Percentiles rank a stretch among this genome's conserved stretches.
phyloP scores from a whole-genome alignment of 805 yeast genomes.

The Monosporozyma aerobia region DNA sequence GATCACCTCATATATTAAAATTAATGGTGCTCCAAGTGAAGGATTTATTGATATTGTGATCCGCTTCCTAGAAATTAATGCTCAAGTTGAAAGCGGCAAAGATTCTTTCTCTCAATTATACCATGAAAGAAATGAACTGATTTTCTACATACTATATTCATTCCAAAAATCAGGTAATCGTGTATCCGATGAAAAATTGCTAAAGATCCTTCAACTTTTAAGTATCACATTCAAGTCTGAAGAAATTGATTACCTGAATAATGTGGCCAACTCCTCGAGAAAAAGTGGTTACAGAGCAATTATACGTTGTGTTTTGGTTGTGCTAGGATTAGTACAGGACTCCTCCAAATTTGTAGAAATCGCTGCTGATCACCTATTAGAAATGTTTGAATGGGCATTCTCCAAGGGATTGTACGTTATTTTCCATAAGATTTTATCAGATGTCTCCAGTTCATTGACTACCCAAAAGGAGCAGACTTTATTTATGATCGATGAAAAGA shows the following conservation, averaged over 20 bases:
- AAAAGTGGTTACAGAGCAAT: conserved; percentile 46
- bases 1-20: conserved; percentile 53
- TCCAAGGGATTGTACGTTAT: conserved; percentile 57
- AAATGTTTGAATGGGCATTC: conserved; percentile 52
- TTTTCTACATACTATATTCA: conserved; percentile 36
- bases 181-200: conserved; percentile 22
- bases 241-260: conserved; percentile 40
- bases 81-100: conserved; percentile 42
- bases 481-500: conserved; percentile 21
- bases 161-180: conserved; percentile 15
- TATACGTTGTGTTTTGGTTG: conserved; percentile 46
- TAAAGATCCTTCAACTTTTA: conserved; percentile 15
- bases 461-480: conserved; percentile 9
- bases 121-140: conserved; percentile 60
- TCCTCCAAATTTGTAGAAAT: conserved; percentile 37
- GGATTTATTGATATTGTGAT: conserved; percentile 35
- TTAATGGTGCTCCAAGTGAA: conserved; percentile 24
- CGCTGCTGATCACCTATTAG: conserved; percentile 43
- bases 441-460: conserved; percentile 33
- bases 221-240: conserved; percentile 36
- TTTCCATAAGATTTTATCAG: conserved; percentile 49
- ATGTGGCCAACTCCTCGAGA: conserved; percentile 31
- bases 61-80: conserved; percentile 40
- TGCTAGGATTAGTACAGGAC: conserved; percentile 32
- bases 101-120: conserved; percentile 42